Base-by-base conservation (phyloP, 2,329 filamentous ascomycete species). In the Sclerotinia subarctica region DNA sequence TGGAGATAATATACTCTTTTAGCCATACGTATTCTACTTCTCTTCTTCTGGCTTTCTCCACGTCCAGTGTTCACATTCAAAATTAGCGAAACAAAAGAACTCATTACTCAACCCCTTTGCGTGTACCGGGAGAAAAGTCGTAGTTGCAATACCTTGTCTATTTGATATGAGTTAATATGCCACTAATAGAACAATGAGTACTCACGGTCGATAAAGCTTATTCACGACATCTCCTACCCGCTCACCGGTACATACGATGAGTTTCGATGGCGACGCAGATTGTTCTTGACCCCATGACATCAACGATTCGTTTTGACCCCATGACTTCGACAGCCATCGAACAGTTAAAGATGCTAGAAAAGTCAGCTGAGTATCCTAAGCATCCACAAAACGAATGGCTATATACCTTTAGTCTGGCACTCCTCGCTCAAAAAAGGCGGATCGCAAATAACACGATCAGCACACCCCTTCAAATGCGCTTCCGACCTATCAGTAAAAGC, bases 351-450 rank as follows among this genome's bases (percentile, higher is more conserved):
- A 91, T 70, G 86, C 90, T 91, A 71, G 46, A 66, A 42, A 24
- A 59, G 13, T 71, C 26, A 59, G 21, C 38, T 24, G 5, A 13
- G 8, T 64, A 19, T 51, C 52, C 17, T 10, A 8, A 15, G 26
- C 21, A 35, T 19, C 47, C 35, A 29, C 10, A 26, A 26, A 15
- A 8, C 0, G 13, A 44, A 15, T 44, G 26, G 51, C 21, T 47
- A 24, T 17, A 24, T 79, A 90, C 89, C 82, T 81, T 93, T 93
- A 0, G 90, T 92, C 77, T 94, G 90, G 76, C 91, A 94, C 75
- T 94, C 90, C 70, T 90, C 85, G 77, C 87, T 92, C 47, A 94
- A 81, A 77, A 94, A 94, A 0, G 92, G 92, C 11, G 92, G 92
- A 76, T 95, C 92, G 73, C 85, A 86, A 66, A 94, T 89, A 69